Conservation (phyloP, 805 yeast species). For the Lipomyces lipofer region DNA sequence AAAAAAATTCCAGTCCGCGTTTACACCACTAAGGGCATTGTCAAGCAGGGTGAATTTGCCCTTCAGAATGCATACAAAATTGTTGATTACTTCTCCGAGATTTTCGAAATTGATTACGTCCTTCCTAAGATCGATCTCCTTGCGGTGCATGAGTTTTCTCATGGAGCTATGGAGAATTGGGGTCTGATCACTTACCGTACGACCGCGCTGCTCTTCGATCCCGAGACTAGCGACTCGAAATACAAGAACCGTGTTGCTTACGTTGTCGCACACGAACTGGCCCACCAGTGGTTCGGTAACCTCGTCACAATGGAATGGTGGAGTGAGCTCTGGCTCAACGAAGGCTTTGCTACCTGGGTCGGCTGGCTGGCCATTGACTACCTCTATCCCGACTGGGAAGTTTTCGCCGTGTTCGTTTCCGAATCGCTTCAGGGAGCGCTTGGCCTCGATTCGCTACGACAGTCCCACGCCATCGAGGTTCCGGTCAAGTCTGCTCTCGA, state of each 20-base stretch:
- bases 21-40: conserved; percentile 77
- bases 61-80: conserved; percentile 76
- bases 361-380: conserved; percentile 81
- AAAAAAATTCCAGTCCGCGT: conserved; percentile 77
- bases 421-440: conserved; percentile 74
- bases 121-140: conserved; percentile 80
- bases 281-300: conserved; percentile 92
- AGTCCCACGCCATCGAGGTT: conserved; percentile 84
- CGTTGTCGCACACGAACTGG: conserved; percentile 84
- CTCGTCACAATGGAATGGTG: conserved; percentile 91
- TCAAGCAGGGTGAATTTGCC: conserved; percentile 67
- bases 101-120: conserved; percentile 74
- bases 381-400: conserved; percentile 81
- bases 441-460: conserved; percentile 68
- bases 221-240: conserved; percentile 58
- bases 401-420: conserved; percentile 75
- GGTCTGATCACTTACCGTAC: conserved; percentile 79
- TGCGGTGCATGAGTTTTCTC: conserved; percentile 79
- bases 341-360: conserved; percentile 90
- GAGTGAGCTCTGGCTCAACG: conserved; percentile 88
- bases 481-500: conserved; percentile 77
- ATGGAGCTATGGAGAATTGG: conserved; percentile 90
- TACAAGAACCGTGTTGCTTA: conserved; percentile 77
- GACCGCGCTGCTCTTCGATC: conserved; percentile 70
- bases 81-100: conserved; percentile 67